phyloP scores from a whole-genome alignment of 1,139 yeast genomes.

The Candida frijolesensis region DNA sequence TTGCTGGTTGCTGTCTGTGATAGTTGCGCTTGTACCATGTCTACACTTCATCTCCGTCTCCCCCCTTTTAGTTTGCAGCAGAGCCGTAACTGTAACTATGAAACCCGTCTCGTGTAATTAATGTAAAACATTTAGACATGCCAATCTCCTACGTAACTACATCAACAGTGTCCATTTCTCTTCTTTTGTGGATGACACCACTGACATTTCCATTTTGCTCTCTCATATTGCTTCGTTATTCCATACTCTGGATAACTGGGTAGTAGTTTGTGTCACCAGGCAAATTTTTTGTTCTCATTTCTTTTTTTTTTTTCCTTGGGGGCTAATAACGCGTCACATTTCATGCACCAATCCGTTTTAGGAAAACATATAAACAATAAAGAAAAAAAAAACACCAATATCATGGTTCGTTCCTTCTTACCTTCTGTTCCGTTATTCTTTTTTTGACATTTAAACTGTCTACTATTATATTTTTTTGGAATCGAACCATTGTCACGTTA shows the following conservation, averaged over 20 bases:
- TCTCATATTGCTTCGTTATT: no score
- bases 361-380: conserved; percentile 2
- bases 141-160: background rate
- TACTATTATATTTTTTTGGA: background rate
- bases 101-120: background rate
- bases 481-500: background rate
- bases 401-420: background rate
- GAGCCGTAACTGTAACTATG: no score
- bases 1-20: no score
- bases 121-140: background rate
- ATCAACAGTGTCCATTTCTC: background rate
- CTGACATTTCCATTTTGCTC: no score
- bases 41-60: no score
- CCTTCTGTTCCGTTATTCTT: no score
- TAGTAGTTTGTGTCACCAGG: background rate
- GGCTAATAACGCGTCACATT: background rate
- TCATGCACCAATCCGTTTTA: background rate
- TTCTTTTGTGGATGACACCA: background rate
- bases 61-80: no score
- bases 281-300: background rate
- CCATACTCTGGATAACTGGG: no score
- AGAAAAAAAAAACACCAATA: background rate
- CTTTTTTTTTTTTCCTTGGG: background rate
- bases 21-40: no score
- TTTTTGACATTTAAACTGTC: background rate